These are phyloP conservation scores for Volvox carteri DNA, from an alignment of 163 green algal genomes.

Conservation along the genomic window DNA sequence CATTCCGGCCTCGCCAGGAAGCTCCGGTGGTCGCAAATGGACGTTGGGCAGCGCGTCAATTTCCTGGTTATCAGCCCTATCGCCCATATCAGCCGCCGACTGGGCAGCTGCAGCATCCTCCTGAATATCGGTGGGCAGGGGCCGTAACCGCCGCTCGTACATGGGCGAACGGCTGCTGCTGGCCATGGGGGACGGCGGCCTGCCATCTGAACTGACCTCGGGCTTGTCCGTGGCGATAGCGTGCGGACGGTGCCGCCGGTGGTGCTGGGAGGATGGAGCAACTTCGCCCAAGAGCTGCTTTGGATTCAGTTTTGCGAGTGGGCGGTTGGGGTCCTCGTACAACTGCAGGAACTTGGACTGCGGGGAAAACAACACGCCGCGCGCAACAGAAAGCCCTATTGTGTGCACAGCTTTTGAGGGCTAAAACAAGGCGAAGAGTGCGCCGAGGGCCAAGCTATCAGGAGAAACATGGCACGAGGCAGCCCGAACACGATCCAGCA, in stretches of 20 bases:
- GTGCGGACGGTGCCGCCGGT: neutral
- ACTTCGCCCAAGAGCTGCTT: conserved; percentile 42
- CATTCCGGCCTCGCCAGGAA: neutral
- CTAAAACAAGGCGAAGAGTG: too few relatives aligned
- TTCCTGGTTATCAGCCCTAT: neutral
- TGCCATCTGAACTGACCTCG: neutral
- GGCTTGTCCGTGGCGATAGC: neutral
- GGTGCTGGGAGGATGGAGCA: neutral
- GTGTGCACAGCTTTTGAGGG: too few relatives aligned
- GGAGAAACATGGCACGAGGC: too few relatives aligned
- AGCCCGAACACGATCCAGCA: too few relatives aligned
- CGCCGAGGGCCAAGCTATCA: too few relatives aligned
- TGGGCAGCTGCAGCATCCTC: neutral
- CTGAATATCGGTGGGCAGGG: neutral
- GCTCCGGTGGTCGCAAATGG: conserved; percentile 23
- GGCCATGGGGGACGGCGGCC: neutral
- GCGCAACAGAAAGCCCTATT: too few relatives aligned
- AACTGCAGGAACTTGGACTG: conserved; percentile 58
- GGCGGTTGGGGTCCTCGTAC: conserved; percentile 56
- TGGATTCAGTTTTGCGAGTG: conserved; percentile 18
- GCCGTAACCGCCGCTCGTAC: conserved; percentile 26
- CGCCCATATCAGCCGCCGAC: neutral
- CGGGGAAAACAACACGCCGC: neutral
- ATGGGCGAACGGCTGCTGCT: conserved; percentile 30
- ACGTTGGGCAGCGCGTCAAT: conserved; percentile 14